Evolutionary conservation across 192 early-diverging fungal genomes (phyloP), one percentile per base, ranked within the genome.

Genomic region (Coemansia furcata): DNA sequence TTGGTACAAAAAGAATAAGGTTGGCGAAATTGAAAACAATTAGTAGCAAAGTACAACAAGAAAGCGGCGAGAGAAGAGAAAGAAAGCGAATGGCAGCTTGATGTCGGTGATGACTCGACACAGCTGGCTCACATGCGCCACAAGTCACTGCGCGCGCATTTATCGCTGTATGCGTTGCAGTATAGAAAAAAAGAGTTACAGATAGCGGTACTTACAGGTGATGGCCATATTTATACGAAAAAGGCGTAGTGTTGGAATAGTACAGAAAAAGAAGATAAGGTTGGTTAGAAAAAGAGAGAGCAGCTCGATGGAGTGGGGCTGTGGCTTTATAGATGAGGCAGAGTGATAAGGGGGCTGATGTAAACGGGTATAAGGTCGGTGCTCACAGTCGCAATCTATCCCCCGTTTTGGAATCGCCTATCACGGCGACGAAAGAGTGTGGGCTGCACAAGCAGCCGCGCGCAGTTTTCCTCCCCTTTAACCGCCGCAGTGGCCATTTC

Each of bases 171-270:
- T 29, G 50, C n/a, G 0, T 2, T 19, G 32, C 54, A 57, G 17
- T 14, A 17, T 32, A 35, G 29, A 39, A 42, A 36, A 57, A 26
- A 43, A 2, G 42, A 1, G 38, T 9, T 43, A 43, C 38, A 38
- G 21, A n/a, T 38, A 57, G 65, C 37, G 11, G 15, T 55, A 6
- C 54, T 57, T 57, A 57, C 54, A 57, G 54, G 33, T 57, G 54
- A 57, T 57, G 44, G 26, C 44, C 42, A 47, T 63, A 15, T 30
- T 26, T 49, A 49, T 49, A 23, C 43, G 60, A 62, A 38, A 62
- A 40, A 62, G 23, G n/a, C 8, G 54, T 17, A 35, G 54, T 33
- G 54, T 33, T 33, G 6, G 54, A 57, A 14, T 35, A 57, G 30
- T 47, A 63, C 36, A 26, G 23, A 30, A 42, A 39, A 42, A 39